A percentile compares a stretch with the other conserved stretches of the same genome.
These are phyloP conservation scores for Ramalina intermedia DNA, from an alignment of 495 filamentous ascomycete genomes.

Conservation along the genomic window DNA sequence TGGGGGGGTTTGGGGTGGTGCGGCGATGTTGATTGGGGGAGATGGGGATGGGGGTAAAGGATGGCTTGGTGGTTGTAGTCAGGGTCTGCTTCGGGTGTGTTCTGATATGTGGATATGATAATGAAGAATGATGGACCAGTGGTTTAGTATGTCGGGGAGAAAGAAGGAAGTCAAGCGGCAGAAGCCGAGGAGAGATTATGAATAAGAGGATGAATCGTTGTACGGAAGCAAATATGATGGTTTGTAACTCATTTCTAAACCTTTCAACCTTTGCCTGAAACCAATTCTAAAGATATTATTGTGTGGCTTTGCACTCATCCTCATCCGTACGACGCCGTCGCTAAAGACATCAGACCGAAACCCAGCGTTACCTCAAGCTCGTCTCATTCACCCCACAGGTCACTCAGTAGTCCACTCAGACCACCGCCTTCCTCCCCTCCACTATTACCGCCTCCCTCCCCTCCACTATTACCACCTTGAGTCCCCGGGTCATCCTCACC, in stretches of 20 bases:
- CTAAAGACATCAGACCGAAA: not conserved
- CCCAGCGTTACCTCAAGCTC: not conserved
- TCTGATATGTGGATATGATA: not conserved
- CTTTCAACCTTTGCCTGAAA: no score
- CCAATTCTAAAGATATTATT: no score
- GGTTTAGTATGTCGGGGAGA: not conserved
- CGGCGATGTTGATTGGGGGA: not conserved
- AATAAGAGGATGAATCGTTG: not conserved
- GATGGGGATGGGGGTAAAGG: not conserved
- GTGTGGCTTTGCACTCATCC: not conserved
- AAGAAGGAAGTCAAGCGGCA: not conserved
- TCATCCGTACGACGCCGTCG: not conserved
- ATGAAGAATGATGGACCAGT: not conserved
- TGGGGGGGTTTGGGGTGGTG: not conserved
- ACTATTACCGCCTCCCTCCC: not conserved
- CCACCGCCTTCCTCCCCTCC: conserved; percentile 14
- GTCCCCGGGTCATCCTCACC: conserved; percentile 33
- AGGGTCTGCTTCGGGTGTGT: not conserved
- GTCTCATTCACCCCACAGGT: not conserved
- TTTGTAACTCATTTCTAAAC: no score
- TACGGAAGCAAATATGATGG: no score
- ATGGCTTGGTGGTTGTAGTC: not conserved
- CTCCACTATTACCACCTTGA: not conserved
- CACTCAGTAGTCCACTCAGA: not conserved
- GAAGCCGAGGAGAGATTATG: not conserved